Conservation (phyloP, 805 yeast species). For the Schwanniomyces yamadae region DNA sequence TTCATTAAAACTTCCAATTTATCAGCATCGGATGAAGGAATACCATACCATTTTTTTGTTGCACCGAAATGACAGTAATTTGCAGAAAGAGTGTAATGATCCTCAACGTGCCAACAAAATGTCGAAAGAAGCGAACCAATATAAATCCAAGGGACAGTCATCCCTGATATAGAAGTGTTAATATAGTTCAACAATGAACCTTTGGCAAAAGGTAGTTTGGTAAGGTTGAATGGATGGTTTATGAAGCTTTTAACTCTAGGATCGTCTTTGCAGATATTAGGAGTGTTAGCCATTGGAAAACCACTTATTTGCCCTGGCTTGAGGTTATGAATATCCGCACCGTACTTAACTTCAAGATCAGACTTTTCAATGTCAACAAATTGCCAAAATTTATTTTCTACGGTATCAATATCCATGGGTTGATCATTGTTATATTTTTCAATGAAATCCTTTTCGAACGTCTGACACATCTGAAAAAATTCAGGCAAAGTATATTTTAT, state of each 20-base stretch:
- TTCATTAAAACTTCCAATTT: slow-evolving; percentile 65
- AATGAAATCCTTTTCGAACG: slow-evolving; percentile 46
- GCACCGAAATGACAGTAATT: slow-evolving; percentile 91
- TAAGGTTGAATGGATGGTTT: slow-evolving; percentile 72
- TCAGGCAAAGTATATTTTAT: slow-evolving; percentile 54
- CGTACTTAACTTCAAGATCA: slow-evolving; percentile 67
- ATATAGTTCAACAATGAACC: slow-evolving; percentile 70
- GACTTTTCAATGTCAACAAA: slow-evolving; percentile 38
- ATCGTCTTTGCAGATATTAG: slow-evolving; percentile 16
- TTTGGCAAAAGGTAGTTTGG: slow-evolving; percentile 65
- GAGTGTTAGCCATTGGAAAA: slow-evolving; percentile 53
- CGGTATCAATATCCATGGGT: slow-evolving; percentile 37
- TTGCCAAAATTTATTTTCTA: slow-evolving; percentile 73
- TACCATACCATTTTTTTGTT: slow-evolving; percentile 91
- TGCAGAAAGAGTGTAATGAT: slow-evolving; percentile 86
- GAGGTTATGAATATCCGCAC: slow-evolving; percentile 78
- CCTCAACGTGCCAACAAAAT: slow-evolving; percentile 97
- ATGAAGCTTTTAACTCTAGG: slow-evolving; percentile 34
- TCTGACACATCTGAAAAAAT: slow-evolving; percentile 56
- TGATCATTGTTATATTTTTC: slow-evolving; percentile 26
- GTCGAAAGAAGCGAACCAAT: slow-evolving; percentile 88
- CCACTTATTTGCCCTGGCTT: slow-evolving; percentile 69
- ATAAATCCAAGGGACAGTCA: slow-evolving; percentile 95
- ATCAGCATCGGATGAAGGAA: slow-evolving; percentile 66
- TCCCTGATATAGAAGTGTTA: slow-evolving; percentile 75